These are phyloP conservation scores for Nitzschia palea DNA, from an alignment of 108 stramenopile genomes.

Conservation along the genomic window DNA sequence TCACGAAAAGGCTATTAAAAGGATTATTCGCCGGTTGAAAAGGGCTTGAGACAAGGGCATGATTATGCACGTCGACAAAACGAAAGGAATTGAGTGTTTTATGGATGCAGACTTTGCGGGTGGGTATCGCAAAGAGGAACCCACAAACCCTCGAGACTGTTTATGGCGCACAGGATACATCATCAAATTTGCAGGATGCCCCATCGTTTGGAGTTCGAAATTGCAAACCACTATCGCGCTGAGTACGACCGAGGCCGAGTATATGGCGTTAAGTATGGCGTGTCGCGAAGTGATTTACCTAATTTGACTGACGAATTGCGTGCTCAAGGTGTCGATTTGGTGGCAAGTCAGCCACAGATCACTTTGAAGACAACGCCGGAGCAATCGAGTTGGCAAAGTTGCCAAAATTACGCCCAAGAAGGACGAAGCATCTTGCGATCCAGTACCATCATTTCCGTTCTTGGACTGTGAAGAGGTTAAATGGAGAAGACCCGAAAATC, in stretches of 20 bases:
- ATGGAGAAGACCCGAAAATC: too few relatives aligned
- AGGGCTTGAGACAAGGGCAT: slow-evolving; percentile 36
- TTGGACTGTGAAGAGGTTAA: too few relatives aligned
- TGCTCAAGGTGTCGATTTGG: too few relatives aligned
- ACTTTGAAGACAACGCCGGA: too few relatives aligned
- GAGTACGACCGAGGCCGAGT: slow-evolving; percentile 47
- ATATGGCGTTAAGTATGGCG: slow-evolving; percentile 27
- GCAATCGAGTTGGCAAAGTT: too few relatives aligned
- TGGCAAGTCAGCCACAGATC: too few relatives aligned
- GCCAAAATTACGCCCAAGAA: too few relatives aligned
- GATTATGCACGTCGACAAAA: slow-evolving; percentile 18
- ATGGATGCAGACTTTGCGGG: slow-evolving; percentile 11
- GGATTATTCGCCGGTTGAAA: slow-evolving; percentile 41
- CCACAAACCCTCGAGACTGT: slow-evolving; percentile 21
- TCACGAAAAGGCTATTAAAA: slow-evolving; percentile 35
- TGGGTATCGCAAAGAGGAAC: background rate
- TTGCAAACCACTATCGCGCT: slow-evolving; percentile 34
- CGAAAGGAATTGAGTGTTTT: slow-evolving; percentile 27
- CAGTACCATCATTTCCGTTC: too few relatives aligned
- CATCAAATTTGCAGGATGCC: slow-evolving; percentile 21
- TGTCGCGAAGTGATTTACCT: too few relatives aligned
- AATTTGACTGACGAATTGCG: too few relatives aligned
- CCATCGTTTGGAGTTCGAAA: slow-evolving; percentile 38
- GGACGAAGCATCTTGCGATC: too few relatives aligned
- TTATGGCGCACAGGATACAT: slow-evolving; percentile 40